Base-by-base conservation (phyloP, 2,329 filamentous ascomycete species). In the Pseudogymnoascus sp. region DNA sequence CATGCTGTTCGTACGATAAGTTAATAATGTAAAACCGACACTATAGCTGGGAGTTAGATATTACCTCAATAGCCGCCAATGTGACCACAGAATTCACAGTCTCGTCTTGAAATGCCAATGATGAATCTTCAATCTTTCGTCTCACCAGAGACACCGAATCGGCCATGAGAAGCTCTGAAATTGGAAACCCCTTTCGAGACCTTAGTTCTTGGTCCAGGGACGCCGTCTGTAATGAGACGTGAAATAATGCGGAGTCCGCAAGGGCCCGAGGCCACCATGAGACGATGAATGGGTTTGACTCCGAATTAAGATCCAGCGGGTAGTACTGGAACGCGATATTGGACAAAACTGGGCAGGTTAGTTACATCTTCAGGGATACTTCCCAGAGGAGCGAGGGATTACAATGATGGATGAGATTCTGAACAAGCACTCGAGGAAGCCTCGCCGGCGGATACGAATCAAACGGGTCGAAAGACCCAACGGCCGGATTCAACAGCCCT, bases 321-420 rank as follows among this genome's bases (percentile, higher is more conserved):
- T 85, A 85, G 67, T 85, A 85, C 65, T 84, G 79, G 60, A 85
- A 85, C 0, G 82, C 81, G 56, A 86, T 85, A 50, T 80, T 83
- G 43, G 79, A 76, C 3, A 84, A 72, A 65, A 86, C 83, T 84
- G 62, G 11, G 41, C 70, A 40, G 71, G 72, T 68, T 60, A 64
- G 43, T 53, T 14, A 14, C 4, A 3, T 26, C 6, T 12, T 33
- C 14, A 4, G 8, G 38, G 40, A 62, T 8, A 50, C n/a, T 38
- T 16, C 24, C 11, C n/a, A n/a, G 61, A 2, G 37, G 64, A 50
- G 35, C 5, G 46, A 24, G 59, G 22, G 76, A 75, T 65, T 76
- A 84, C 83, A 85, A 67, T 76, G 76, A 66, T 84, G 77, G 26
- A 85, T 84, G n/a, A 85, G 76, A 33, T 79, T 77, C 66, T 85